Conservation (phyloP, 2,329 filamentous ascomycete species). For the Aspergillus sp. region DNA sequence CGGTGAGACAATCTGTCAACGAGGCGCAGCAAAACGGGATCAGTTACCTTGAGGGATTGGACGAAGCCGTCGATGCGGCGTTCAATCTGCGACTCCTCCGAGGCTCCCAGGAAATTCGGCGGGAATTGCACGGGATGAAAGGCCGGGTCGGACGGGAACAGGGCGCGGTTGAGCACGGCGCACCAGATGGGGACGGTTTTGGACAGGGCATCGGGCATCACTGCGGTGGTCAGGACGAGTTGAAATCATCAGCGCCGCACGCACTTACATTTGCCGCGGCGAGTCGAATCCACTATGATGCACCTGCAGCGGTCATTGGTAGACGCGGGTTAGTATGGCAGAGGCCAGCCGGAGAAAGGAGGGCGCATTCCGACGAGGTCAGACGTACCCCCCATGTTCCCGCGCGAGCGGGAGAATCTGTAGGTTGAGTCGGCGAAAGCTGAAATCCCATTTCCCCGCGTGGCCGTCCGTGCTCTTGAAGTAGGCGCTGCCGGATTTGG, state of each 20-base stretch:
- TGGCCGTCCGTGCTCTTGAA: slow-evolving; percentile 99
- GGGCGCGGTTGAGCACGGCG: slow-evolving; percentile 73
- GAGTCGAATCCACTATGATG: slow-evolving; percentile 89
- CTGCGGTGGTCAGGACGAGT: slow-evolving; percentile 41
- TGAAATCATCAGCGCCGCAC: background rate
- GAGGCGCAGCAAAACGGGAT: background rate
- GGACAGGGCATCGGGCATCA: slow-evolving; percentile 89
- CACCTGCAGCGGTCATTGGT: slow-evolving; percentile 29
- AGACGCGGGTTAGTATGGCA: slow-evolving; percentile 14
- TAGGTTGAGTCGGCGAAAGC: slow-evolving; percentile 77
- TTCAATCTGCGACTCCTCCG: slow-evolving; percentile 78
- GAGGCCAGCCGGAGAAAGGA: too few relatives aligned
- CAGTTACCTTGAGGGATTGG: slow-evolving; percentile 45
- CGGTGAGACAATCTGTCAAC: slow-evolving; percentile 6
- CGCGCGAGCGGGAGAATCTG: slow-evolving; percentile 71
- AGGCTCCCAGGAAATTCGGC: slow-evolving; percentile 67
- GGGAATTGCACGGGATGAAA: slow-evolving; percentile 66
- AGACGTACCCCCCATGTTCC: slow-evolving; percentile 61
- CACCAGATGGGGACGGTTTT: slow-evolving; percentile 96
- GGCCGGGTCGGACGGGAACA: slow-evolving; percentile 62
- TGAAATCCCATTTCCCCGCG: slow-evolving; percentile 86
- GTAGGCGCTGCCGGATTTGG: slow-evolving; percentile 75
- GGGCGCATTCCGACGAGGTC: background rate
- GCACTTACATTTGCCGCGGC: slow-evolving; percentile 75
- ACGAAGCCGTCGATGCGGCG: slow-evolving; percentile 59